A percentile compares a stretch with the other conserved stretches of the same genome.
phyloP scores from a whole-genome alignment of 495 filamentous ascomycete species.

The Bombardia bombarda region DNA sequence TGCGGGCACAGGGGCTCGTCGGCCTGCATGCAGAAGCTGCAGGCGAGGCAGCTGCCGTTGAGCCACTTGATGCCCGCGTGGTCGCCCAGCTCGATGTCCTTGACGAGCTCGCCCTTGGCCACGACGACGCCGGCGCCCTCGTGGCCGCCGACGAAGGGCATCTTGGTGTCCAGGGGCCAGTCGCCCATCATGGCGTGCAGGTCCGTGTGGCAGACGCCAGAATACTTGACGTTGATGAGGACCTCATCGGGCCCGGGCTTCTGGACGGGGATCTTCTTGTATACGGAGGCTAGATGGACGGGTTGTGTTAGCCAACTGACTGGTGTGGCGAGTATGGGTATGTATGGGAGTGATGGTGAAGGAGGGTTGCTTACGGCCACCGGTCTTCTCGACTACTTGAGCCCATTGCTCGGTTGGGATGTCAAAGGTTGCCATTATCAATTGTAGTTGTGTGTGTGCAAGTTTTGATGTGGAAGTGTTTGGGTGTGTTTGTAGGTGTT shows the following conservation, averaged over 20 bases:
- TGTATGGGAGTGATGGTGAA: not conserved
- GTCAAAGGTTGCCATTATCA: conserved; percentile 22
- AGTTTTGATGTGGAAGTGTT: not conserved
- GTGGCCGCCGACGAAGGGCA: conserved; percentile 88
- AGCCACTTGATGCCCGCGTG: conserved; percentile 87
- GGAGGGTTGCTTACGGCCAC: conserved; percentile 45
- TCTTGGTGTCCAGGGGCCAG: conserved; percentile 74
- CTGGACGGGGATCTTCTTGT: conserved; percentile 76
- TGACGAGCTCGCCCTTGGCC: conserved; percentile 63
- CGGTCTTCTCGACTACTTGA: conserved; percentile 71
- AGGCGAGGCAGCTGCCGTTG: conserved; percentile 71
- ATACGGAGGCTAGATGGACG: conserved; percentile 44
- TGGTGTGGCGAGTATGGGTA: not conserved
- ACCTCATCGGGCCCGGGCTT: conserved; percentile 81
- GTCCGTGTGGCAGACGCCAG: conserved; percentile 89
- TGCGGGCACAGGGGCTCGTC: conserved; percentile 66
- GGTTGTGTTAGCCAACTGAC: conserved; percentile 6
- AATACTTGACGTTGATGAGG: conserved; percentile 84
- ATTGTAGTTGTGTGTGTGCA: not conserved
- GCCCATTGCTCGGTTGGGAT: conserved; percentile 79
- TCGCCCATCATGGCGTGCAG: conserved; percentile 80
- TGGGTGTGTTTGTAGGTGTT: not conserved
- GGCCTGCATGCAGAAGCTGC: conserved; percentile 68
- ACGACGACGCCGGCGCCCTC: conserved; percentile 86
- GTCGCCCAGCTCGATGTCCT: conserved; percentile 69